Evolutionary conservation across 1,284 basidiomycete genomes (phyloP), one percentile per base, ranked within the genome.

Genomic region (Hypsizygus ulmarius): DNA sequence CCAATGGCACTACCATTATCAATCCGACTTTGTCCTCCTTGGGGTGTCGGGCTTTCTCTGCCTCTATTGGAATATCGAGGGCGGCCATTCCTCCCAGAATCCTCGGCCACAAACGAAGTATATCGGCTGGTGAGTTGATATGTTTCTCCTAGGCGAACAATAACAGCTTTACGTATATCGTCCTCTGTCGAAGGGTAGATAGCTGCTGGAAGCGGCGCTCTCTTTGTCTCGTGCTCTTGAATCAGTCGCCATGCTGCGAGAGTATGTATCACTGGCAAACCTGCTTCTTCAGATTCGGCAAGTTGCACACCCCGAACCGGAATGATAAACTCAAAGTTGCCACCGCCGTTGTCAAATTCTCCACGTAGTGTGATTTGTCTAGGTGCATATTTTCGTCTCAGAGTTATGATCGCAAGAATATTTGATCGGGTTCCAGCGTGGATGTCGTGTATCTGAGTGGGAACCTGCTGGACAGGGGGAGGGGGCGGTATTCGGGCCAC

Each of bases 31-130:
- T 36, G 21, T 8, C 12, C 43, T 30, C 35, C 29, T 18, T 5
- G 28, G 18, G 34, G 27, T n/a, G 30, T 21, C 5, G 33, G 19
- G 30, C 19, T 43, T 15, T 19, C 35, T 19, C 47, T 47, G n/a
- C 34, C 19, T 4, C 9, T 8, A n/a, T 15, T 21, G 28, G 40
- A 35, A 1, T 33, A 42, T n/a, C 29, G 32, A 21, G 21, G 36
- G 25, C 39, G 15, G 27, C 50, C 44, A 37, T 48, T 57, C 40
- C 41, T 62, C 38, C 53, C 54, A 39, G 51, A 58, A 43, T 77
- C 73, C 2, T 78, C 65, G 2, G 78, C 82, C 21, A 85, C 64
- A 50, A 84, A 83, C 0, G 79, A 79, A 0, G 80, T 82, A 51
- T 76, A 63, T 41, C 61, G 58, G 60, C 74, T 82, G 0, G 67